Evolutionary conservation across 2,329 filamentous ascomycete species (phyloP).

Genomic region (Cercospora beticola): DNA sequence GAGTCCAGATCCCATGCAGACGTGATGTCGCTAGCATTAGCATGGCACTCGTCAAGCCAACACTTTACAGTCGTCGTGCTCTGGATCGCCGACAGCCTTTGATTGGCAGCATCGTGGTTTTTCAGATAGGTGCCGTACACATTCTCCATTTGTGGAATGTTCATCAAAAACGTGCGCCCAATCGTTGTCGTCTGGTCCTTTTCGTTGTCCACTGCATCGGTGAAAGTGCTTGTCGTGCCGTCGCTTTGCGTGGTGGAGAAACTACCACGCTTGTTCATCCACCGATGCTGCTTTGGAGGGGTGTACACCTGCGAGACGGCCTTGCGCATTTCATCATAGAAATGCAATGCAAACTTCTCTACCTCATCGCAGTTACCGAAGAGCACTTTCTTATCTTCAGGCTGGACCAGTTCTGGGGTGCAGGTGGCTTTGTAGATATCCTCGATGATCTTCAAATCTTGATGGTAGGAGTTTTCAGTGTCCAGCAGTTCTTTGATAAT

Average conservation of each 20-base stretch:
- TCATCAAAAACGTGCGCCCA: conserved; percentile 58
- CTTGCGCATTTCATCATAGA: conserved; percentile 77
- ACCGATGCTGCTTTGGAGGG: conserved; percentile 57
- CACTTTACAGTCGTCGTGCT: conserved; percentile 63
- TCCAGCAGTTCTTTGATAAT: conserved; percentile 90
- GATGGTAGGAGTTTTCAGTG: conserved; percentile 85
- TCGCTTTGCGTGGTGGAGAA: conserved; percentile 47
- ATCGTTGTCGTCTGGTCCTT: conserved; percentile 60
- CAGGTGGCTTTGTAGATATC: conserved; percentile 93
- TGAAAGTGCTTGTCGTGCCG: conserved; percentile 34
- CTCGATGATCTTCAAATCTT: conserved; percentile 95
- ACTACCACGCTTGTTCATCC: conserved; percentile 53
- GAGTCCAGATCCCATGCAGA: conserved; percentile 94
- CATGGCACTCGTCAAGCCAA: conserved; percentile 91
- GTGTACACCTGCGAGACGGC: conserved; percentile 78
- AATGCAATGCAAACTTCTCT: conserved; percentile 77
- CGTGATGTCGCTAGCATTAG: conserved; percentile 88
- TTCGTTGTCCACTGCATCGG: conserved; percentile 48
- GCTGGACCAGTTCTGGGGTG: conserved; percentile 69
- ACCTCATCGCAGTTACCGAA: conserved; percentile 94
- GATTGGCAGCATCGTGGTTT: conserved; percentile 64
- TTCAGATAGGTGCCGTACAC: conserved; percentile 65
- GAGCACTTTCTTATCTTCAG: conserved; percentile 81
- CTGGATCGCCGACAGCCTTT: conserved; percentile 57
- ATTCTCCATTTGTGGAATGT: conserved; percentile 61